Percentiles rank a stretch among this genome's conserved stretches.
Conservation (phyloP, 2,329 filamentous ascomycete genomes). For the Lecanosticta acicola region DNA sequence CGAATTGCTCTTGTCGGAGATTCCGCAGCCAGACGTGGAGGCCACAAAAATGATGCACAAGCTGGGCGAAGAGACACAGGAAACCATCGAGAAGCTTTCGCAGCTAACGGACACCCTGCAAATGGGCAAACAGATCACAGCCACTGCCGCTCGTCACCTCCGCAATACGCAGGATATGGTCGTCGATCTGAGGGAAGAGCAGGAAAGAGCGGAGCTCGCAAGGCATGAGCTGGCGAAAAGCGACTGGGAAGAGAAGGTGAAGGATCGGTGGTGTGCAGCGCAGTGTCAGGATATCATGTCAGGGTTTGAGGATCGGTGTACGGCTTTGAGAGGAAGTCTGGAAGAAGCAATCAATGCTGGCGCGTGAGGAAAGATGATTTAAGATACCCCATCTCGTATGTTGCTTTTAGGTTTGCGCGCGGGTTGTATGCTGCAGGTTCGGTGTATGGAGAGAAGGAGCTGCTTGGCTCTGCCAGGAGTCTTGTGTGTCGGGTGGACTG, state of each 20-base stretch:
- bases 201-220: slow-evolving; percentile 75
- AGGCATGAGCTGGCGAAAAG: slow-evolving; percentile 74
- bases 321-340: slow-evolving; percentile 60
- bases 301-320: slow-evolving; percentile 87
- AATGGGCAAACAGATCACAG: slow-evolving; percentile 85
- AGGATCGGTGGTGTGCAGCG: slow-evolving; percentile 71
- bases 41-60: slow-evolving; percentile 62
- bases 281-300: slow-evolving; percentile 84
- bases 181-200: slow-evolving; percentile 75
- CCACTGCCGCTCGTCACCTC: slow-evolving; percentile 71
- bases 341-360: slow-evolving; percentile 7
- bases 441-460: neutral
- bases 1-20: slow-evolving; percentile 56
- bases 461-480: neutral
- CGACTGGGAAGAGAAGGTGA: slow-evolving; percentile 72
- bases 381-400: slow-evolving; percentile 1
- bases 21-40: slow-evolving; percentile 62
- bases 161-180: slow-evolving; percentile 80
- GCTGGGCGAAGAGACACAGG: slow-evolving; percentile 59
- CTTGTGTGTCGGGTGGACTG: neutral
- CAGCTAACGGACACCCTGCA: slow-evolving; percentile 87
- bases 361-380: neutral
- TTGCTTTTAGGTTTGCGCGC: neutral
- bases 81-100: slow-evolving; percentile 73
- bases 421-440: too few species aligned